Conservation (phyloP, 129 eudicot species). For the Silybum marianum region DNA sequence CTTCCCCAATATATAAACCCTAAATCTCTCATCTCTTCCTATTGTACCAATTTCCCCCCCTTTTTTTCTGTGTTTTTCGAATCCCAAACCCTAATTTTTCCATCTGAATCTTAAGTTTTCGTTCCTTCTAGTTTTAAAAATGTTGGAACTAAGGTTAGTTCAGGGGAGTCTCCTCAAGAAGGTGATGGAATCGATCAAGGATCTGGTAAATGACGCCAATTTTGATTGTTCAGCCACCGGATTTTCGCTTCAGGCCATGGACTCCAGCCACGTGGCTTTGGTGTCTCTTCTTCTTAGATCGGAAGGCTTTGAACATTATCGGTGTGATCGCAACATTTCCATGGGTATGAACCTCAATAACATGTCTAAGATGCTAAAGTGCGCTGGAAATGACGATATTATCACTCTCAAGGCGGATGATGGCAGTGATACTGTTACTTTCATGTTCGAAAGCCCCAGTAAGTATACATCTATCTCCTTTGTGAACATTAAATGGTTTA, state of each 20-base stretch:
- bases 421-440: conserved; percentile 90
- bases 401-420: conserved; percentile 88
- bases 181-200: conserved; percentile 78
- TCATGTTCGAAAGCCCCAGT: conserved; percentile 95
- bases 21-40: not conserved
- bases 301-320: conserved; percentile 89
- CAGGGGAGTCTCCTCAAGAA: conserved; percentile 83
- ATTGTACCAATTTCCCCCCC: conserved; percentile 8
- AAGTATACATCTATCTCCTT: conserved; percentile 15
- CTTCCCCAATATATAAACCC: conserved; percentile 31
- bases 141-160: conserved; percentile 78
- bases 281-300: conserved; percentile 86
- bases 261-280: conserved; percentile 87
- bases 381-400: conserved; percentile 90
- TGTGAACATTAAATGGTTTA: not conserved
- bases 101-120: not conserved
- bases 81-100: conserved; percentile 32
- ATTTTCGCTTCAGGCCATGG: conserved; percentile 93
- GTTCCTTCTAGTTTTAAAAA: not conserved
- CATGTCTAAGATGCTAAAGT: conserved; percentile 84
- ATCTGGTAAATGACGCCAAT: conserved; percentile 76
- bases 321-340: conserved; percentile 73
- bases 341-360: conserved; percentile 90
- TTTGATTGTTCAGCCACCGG: conserved; percentile 88
- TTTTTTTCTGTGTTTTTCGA: not conserved